Percentiles rank a stretch among this genome's conserved stretches.
Conservation (phyloP, 2,329 filamentous ascomycete genomes). For the Aureobasidium uvarum region DNA sequence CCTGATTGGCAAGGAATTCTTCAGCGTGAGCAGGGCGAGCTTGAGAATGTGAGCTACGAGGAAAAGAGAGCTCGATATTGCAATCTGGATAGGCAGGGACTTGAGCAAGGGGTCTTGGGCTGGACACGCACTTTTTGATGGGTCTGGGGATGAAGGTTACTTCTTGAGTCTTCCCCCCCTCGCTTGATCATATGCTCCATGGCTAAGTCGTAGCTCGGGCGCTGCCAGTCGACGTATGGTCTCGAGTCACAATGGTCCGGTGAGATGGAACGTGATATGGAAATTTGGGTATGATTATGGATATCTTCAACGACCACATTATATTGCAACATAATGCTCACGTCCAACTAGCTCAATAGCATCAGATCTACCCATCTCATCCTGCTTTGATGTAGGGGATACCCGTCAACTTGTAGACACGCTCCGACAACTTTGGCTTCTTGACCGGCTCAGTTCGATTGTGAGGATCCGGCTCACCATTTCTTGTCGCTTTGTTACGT, state of each 20-base stretch:
- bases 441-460: conserved; percentile 43
- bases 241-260: too few relatives aligned
- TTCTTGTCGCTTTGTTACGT: conserved; percentile 36
- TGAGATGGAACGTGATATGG: too few relatives aligned
- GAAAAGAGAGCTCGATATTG: not conserved
- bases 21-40: too few relatives aligned
- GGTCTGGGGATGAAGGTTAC: not conserved
- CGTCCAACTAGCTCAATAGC: too few relatives aligned
- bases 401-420: conserved; percentile 49
- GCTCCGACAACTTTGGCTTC: conserved; percentile 44
- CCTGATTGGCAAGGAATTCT: not conserved
- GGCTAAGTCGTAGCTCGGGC: too few relatives aligned
- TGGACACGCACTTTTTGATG: not conserved
- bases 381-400: conserved; percentile 47
- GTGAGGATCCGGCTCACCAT: conserved; percentile 37
- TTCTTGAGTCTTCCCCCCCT: not conserved
- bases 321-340: too few relatives aligned
- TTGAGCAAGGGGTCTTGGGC: not conserved
- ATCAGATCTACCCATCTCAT: too few relatives aligned
- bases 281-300: too few relatives aligned
- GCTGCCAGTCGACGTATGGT: too few relatives aligned
- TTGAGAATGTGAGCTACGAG: not conserved
- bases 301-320: too few relatives aligned
- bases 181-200: too few relatives aligned
- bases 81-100: not conserved